phyloP scores from a whole-genome alignment of 257 asterid genomes.

The Nicotiana attenuata region DNA sequence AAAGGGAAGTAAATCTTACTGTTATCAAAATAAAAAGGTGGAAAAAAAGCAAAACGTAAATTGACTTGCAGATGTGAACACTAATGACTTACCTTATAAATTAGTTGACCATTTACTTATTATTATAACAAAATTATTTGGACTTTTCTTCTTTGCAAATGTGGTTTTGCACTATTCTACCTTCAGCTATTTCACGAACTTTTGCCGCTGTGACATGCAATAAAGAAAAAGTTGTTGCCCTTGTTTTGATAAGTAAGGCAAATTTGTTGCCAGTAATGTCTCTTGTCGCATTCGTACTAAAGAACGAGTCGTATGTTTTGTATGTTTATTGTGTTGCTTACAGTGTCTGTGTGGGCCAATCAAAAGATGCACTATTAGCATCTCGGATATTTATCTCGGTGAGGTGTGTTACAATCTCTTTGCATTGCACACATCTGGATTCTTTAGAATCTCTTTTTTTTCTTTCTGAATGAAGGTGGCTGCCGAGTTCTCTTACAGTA shows the following conservation, averaged over 20 bases:
- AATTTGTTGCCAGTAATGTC: not conserved
- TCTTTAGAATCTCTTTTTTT: not conserved
- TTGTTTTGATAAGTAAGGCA: not conserved
- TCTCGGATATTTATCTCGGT: not conserved
- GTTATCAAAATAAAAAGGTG: not conserved
- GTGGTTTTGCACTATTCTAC: not conserved
- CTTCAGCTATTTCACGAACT: not conserved
- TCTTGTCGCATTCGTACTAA: not conserved
- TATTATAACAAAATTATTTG: not conserved
- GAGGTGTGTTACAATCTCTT: constrained; percentile 9
- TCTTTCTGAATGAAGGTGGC: not conserved
- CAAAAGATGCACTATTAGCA: constrained; percentile 2
- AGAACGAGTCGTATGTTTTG: not conserved
- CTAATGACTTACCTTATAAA: not conserved
- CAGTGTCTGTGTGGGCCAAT: constrained; percentile 4
- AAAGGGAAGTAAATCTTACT: not conserved
- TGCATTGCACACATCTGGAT: constrained; percentile 1
- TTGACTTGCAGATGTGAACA: not conserved
- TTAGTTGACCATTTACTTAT: not conserved
- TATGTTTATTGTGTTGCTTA: not conserved
- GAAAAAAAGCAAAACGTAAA: not conserved
- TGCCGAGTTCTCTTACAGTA: not conserved
- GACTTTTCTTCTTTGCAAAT: not conserved
- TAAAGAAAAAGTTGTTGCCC: not conserved
- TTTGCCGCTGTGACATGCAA: not conserved